Conservation (phyloP, 176 grass and related monocot species). For the Alopecurus myosuroides region DNA sequence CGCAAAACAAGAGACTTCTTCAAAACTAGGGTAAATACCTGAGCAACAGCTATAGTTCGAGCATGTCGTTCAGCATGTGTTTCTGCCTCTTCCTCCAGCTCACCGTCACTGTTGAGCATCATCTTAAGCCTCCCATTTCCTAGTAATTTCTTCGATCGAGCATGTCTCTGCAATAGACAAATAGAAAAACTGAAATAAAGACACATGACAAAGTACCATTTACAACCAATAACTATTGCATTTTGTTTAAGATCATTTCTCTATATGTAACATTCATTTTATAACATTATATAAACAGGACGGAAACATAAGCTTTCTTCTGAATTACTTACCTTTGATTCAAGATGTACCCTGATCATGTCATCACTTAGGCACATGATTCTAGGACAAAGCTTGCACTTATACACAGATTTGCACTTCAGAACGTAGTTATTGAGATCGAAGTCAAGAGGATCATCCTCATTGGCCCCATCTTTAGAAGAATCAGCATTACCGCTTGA, state of each 20-base stretch:
- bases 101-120: slow-evolving; percentile 87
- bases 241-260: background rate
- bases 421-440: slow-evolving; percentile 68
- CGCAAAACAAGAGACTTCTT: background rate
- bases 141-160: slow-evolving; percentile 77
- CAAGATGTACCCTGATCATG: slow-evolving; percentile 72
- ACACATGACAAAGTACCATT: background rate
- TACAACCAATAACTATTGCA: background rate
- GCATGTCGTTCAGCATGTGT: slow-evolving; percentile 91
- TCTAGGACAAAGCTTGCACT: slow-evolving; percentile 84
- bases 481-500: slow-evolving; percentile 14
- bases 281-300: background rate
- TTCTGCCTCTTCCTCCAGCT: slow-evolving; percentile 88
- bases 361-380: slow-evolving; percentile 84
- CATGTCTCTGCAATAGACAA: slow-evolving; percentile 57
- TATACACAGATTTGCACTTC: slow-evolving; percentile 84
- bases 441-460: slow-evolving; percentile 24
- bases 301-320: slow-evolving; percentile 7
- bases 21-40: slow-evolving; percentile 34
- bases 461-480: slow-evolving; percentile 11
- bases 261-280: background rate
- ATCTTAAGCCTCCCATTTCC: slow-evolving; percentile 82
- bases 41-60: slow-evolving; percentile 60
- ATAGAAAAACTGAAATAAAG: slow-evolving; percentile 9
- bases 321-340: slow-evolving; percentile 67